Conservation (phyloP, 305 asterid genomes). For the Rubia tinctorum region DNA sequence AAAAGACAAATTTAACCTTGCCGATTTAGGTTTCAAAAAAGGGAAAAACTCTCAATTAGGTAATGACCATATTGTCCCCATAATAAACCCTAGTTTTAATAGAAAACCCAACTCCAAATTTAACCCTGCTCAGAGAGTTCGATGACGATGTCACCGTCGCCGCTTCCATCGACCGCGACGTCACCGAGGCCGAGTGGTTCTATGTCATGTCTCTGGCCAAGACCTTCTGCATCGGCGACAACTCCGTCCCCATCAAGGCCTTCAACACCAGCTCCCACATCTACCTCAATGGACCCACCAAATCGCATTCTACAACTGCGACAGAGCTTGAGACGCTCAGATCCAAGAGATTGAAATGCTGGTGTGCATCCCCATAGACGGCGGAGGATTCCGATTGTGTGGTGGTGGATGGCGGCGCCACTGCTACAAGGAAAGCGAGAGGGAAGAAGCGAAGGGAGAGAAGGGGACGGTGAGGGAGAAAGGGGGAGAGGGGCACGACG, state of each 20-base stretch:
- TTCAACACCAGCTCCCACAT: constrained; percentile 1
- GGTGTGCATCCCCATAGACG: constrained; percentile 9
- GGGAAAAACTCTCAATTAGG: no score
- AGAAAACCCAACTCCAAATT: no score
- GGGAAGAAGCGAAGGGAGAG: constrained; percentile 30
- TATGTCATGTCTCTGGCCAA: constrained; percentile 73
- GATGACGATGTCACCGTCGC: no score
- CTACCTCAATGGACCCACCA: constrained; percentile 2
- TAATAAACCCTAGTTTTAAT: no score
- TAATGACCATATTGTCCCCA: no score
- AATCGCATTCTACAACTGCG: constrained; percentile 3
- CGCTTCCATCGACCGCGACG: constrained; percentile 34
- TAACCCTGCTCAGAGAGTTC: no score
- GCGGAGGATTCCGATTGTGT: constrained; percentile 29
- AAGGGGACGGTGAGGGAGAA: constrained; percentile 17
- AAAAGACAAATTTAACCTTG: no score
- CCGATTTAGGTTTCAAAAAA: no score
- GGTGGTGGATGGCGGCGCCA: background rate
- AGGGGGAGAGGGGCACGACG: no score
- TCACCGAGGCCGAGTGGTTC: constrained; percentile 78
- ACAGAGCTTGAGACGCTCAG: constrained; percentile 9
- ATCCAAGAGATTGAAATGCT: constrained; percentile 5
- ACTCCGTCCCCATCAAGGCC: constrained; percentile 52
- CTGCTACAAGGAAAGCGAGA: background rate
- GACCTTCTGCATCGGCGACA: constrained; percentile 48